Conservation (phyloP, 148 eudicot genomes). For the Persicaria tinctoria region DNA sequence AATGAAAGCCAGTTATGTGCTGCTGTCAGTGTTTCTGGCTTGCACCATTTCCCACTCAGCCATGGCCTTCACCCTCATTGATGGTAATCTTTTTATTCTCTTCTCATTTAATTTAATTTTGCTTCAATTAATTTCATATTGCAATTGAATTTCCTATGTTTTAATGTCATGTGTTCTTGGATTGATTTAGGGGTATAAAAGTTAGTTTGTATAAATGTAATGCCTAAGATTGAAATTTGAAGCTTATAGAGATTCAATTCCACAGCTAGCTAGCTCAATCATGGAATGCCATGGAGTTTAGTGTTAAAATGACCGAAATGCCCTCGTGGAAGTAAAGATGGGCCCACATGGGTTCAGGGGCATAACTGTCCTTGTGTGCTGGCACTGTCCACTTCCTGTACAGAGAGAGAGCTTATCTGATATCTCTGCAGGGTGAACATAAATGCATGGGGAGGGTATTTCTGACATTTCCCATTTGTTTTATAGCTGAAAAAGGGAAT, state of each 20-base stretch:
- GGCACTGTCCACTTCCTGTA: background rate
- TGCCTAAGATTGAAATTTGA: too few relatives aligned
- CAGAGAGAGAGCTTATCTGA: background rate
- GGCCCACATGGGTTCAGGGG: background rate
- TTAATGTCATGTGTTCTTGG: background rate
- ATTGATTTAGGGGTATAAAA: background rate
- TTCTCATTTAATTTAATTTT: background rate
- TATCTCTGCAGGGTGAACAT: background rate
- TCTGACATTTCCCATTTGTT: background rate
- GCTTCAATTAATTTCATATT: background rate
- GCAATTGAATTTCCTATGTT: background rate
- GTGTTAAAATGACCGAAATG: background rate
- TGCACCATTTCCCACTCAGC: background rate
- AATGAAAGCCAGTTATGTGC: background rate
- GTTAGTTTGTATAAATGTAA: too few relatives aligned
- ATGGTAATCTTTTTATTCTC: background rate
- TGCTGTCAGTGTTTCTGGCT: background rate
- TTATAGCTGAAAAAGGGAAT: background rate
- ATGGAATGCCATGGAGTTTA: background rate
- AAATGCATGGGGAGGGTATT: constrained; percentile 7
- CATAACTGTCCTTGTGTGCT: background rate
- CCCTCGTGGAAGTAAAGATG: background rate
- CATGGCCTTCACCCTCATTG: constrained; percentile 4
- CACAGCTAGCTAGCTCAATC: too few relatives aligned
- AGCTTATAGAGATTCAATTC: too few relatives aligned